These are phyloP conservation scores for Suillus luteus DNA, from an alignment of 768 basidiomycete species.

Conservation along the genomic window DNA sequence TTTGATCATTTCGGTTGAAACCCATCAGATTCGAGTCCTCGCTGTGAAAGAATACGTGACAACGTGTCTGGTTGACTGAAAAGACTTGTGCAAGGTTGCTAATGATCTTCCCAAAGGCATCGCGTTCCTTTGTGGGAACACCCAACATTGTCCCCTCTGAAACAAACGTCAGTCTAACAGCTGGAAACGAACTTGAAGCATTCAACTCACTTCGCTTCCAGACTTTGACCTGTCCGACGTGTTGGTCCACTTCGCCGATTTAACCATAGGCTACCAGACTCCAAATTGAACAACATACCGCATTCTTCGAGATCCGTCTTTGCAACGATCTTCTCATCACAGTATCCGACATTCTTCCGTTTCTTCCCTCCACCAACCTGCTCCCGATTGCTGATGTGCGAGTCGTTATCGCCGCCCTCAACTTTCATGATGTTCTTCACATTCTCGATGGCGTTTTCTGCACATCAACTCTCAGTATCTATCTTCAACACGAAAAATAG, in stretches of 20 bases:
- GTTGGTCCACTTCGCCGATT: neutral
- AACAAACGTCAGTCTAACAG: neutral
- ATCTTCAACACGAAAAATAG: neutral
- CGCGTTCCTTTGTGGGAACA: slow-evolving; percentile 7
- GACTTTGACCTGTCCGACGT: slow-evolving; percentile 2
- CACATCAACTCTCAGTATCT: neutral
- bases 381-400: slow-evolving; percentile 10
- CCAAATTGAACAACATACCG: slow-evolving; percentile 7
- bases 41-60: slow-evolving; percentile 18
- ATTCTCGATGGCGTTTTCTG: slow-evolving; percentile 9
- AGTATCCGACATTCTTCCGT: slow-evolving; percentile 17
- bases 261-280: neutral
- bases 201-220: slow-evolving; percentile 5
- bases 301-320: slow-evolving; percentile 13
- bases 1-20: slow-evolving; percentile 20
- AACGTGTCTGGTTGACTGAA: slow-evolving; percentile 3
- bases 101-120: slow-evolving; percentile 14
- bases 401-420: neutral
- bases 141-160: slow-evolving; percentile 7
- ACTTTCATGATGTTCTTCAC: slow-evolving; percentile 11
- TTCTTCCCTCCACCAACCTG: slow-evolving; percentile 17
- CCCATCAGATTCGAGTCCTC: slow-evolving; percentile 19
- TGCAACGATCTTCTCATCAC: slow-evolving; percentile 13
- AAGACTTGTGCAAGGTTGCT: slow-evolving; percentile 15
- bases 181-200: neutral